These are phyloP conservation scores for Phaseolus lunatus DNA, from an alignment of 306 rosid genomes.

Conservation along the genomic window DNA sequence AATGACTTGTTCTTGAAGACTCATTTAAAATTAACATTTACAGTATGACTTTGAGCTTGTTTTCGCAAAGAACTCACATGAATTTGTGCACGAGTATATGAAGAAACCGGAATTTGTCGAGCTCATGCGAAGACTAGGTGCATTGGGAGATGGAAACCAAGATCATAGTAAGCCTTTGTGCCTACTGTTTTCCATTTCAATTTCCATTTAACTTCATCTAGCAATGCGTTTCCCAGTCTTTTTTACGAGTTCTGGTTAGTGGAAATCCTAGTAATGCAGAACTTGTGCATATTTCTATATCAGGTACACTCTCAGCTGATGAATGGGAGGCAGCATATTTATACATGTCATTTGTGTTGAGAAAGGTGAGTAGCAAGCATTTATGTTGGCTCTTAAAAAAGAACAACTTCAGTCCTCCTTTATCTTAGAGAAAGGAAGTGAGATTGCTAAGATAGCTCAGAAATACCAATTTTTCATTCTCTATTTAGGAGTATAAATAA, in stretches of 20 bases:
- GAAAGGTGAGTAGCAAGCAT: slow-evolving; percentile 47
- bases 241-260: not conserved
- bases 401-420: not conserved
- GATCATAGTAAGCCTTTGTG: slow-evolving; percentile 67
- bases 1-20: slow-evolving; percentile 24
- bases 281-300: not conserved
- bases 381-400: not conserved
- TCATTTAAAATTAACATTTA: slow-evolving; percentile 35
- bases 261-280: not conserved
- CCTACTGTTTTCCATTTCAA: not conserved
- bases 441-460: not conserved
- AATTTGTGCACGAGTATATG: slow-evolving; percentile 84
- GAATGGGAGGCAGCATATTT: slow-evolving; percentile 58
- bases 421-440: not conserved
- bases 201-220: not conserved
- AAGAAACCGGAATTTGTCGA: slow-evolving; percentile 80
- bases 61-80: slow-evolving; percentile 83
- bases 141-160: slow-evolving; percentile 96
- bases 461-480: not conserved
- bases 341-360: slow-evolving; percentile 54
- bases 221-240: not conserved
- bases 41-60: slow-evolving; percentile 92
- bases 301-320: slow-evolving; percentile 54
- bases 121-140: slow-evolving; percentile 93
- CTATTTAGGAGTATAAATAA: no score